phyloP scores from a whole-genome alignment of 768 basidiomycete species.

The Kwoniella mangroviensis region DNA sequence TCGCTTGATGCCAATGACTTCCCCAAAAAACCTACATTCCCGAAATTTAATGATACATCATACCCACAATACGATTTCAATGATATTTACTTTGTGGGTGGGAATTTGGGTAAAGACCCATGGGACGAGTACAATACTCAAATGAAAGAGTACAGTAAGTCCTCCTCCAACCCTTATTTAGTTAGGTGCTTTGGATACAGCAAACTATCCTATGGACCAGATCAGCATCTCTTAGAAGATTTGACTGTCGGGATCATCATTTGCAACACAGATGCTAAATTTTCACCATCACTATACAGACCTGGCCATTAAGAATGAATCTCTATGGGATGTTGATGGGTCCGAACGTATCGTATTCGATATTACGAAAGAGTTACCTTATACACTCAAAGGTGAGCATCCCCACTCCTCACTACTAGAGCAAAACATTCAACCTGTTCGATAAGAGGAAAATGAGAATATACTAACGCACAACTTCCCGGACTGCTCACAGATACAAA shows the following conservation, averaged over 20 bases:
- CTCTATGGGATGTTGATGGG: conserved; percentile 34
- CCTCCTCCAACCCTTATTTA: not conserved
- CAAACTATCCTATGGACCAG: too few relatives aligned
- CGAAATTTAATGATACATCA: conserved; percentile 4
- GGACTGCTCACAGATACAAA: not conserved
- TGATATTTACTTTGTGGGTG: conserved; percentile 24
- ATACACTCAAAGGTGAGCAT: not conserved
- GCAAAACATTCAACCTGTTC: too few relatives aligned
- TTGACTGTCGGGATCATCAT: too few relatives aligned
- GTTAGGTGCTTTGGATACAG: too few relatives aligned
- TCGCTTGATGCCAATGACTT: conserved; percentile 4
- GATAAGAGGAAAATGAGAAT: too few relatives aligned
- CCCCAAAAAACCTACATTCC: conserved; percentile 26
- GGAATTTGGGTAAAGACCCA: not conserved
- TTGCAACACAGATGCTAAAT: too few relatives aligned
- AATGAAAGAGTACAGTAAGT: conserved; percentile 30
- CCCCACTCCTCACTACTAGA: not conserved
- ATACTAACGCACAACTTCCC: too few relatives aligned
- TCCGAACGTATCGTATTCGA: conserved; percentile 39
- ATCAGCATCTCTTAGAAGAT: too few relatives aligned
- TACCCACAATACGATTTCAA: conserved; percentile 4
- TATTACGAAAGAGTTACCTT: conserved; percentile 10
- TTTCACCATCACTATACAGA: conserved; percentile 13
- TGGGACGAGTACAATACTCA: conserved; percentile 7
- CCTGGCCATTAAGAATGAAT: conserved; percentile 22